A percentile compares a stretch with the other conserved stretches of the same genome.
Conservation (phyloP, 352 stramenopile genomes). For the Phytophthora nicotianae region DNA sequence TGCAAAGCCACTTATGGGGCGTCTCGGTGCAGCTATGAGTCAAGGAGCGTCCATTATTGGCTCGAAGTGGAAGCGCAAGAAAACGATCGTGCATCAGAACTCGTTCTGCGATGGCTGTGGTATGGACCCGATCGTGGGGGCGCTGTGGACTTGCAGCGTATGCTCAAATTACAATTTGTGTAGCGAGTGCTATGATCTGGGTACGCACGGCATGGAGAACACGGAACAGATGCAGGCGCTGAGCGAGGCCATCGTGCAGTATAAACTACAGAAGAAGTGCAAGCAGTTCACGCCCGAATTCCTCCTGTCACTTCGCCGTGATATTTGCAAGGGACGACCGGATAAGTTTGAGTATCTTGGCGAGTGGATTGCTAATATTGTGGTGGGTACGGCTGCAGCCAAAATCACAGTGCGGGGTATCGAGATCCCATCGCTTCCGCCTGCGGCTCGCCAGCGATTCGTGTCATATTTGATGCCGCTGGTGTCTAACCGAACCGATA, state of each 20-base stretch:
- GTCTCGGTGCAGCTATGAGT: conserved; percentile 68
- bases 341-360: conserved; percentile 88
- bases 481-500: conserved; percentile 81
- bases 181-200: conserved; percentile 69
- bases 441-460: conserved; percentile 66
- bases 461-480: conserved; percentile 79
- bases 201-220: conserved; percentile 79
- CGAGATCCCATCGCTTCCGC: conserved; percentile 71
- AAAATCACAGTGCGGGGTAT: conserved; percentile 85
- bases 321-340: conserved; percentile 79
- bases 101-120: conserved; percentile 78
- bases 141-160: conserved; percentile 73
- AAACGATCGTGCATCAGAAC: conserved; percentile 64
- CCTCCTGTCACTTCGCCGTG: conserved; percentile 66
- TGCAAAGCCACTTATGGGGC: conserved; percentile 47
- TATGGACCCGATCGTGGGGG: conserved; percentile 66
- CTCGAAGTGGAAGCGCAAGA: conserved; percentile 71
- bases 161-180: conserved; percentile 79
- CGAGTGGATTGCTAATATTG: conserved; percentile 81
- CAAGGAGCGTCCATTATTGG: conserved; percentile 66
- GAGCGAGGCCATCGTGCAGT: conserved; percentile 71
- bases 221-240: conserved; percentile 69
- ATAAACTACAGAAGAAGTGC: conserved; percentile 77
- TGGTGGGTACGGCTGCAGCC: conserved; percentile 61
- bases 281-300: conserved; percentile 81